Evolutionary conservation across 1,284 basidiomycete species (phyloP).

Genomic region (Polyporus tsugae): DNA sequence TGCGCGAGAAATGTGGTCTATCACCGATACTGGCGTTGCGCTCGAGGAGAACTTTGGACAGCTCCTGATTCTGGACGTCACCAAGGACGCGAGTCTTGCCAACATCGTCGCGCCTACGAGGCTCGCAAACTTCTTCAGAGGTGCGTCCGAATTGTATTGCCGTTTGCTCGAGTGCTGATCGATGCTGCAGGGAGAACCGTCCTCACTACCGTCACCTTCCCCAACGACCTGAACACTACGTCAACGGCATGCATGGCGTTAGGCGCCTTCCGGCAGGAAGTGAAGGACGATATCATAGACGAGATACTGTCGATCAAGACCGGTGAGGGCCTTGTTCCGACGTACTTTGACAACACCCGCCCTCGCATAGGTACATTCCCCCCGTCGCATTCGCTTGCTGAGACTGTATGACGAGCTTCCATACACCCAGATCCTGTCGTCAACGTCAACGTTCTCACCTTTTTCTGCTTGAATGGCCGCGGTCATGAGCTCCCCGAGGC

Average conservation of each 20-base stretch:
- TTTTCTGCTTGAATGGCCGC: conserved; percentile 56
- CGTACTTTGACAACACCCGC: conserved; percentile 4
- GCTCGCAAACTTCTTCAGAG: conserved; percentile 34
- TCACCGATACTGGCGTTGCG: conserved; percentile 47
- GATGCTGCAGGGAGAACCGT: neutral
- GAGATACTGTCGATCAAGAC: conserved; percentile 8
- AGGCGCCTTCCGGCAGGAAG: neutral
- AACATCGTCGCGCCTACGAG: neutral
- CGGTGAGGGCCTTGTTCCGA: conserved; percentile 3
- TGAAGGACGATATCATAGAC: conserved; percentile 11
- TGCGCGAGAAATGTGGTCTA: conserved; percentile 51
- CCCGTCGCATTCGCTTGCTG: conserved; percentile 42
- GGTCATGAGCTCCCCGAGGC: conserved; percentile 52
- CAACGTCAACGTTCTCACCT: conserved; percentile 53
- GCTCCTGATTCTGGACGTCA: conserved; percentile 58
- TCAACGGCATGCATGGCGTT: neutral
- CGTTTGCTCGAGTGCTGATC: neutral
- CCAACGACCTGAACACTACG: conserved; percentile 51
- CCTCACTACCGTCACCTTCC: conserved; percentile 34
- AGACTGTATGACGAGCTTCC: neutral
- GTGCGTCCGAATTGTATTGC: neutral
- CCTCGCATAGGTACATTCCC: conserved; percentile 47
- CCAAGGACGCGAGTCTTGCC: conserved; percentile 43
- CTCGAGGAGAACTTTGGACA: conserved; percentile 59
- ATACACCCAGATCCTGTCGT: conserved; percentile 47